Conservation (phyloP, 176 grass and related monocot species). For the Canna indica region DNA sequence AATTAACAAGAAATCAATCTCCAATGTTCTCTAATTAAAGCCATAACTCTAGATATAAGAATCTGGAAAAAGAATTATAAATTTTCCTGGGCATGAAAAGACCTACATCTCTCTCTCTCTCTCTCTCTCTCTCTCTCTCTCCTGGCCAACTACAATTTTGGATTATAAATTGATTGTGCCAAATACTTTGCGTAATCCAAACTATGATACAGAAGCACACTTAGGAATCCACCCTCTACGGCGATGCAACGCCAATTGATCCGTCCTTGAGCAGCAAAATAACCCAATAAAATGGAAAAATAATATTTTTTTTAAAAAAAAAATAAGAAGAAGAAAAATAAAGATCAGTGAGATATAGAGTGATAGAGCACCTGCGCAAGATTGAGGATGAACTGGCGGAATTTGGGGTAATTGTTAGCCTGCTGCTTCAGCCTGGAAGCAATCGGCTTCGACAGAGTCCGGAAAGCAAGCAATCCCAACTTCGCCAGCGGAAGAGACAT, state of each 20-base stretch:
- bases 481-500: conserved; percentile 76
- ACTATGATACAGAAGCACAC: not conserved
- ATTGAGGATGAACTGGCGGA: conserved; percentile 63
- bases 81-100: no score
- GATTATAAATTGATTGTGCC: not conserved
- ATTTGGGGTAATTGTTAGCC: conserved; percentile 66
- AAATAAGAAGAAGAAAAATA: not conserved
- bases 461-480: conserved; percentile 57
- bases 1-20: no score
- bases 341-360: no score
- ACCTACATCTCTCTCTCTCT: no score
- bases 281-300: conserved; percentile 12
- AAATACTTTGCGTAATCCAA: not conserved
- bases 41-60: no score
- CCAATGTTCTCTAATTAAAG: no score
- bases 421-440: conserved; percentile 64
- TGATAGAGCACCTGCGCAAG: conserved; percentile 73
- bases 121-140: not conserved
- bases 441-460: conserved; percentile 82
- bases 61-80: no score
- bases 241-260: not conserved
- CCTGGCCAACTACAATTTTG: not conserved
- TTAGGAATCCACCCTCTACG: no score
- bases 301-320: not conserved
- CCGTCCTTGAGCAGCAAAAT: not conserved